A percentile compares a stretch with the other conserved stretches of the same genome.
These are phyloP conservation scores for barley (Hordeum vulgare) DNA, from an alignment of 176 grass and related monocot genomes.

Conservation along the genomic window DNA sequence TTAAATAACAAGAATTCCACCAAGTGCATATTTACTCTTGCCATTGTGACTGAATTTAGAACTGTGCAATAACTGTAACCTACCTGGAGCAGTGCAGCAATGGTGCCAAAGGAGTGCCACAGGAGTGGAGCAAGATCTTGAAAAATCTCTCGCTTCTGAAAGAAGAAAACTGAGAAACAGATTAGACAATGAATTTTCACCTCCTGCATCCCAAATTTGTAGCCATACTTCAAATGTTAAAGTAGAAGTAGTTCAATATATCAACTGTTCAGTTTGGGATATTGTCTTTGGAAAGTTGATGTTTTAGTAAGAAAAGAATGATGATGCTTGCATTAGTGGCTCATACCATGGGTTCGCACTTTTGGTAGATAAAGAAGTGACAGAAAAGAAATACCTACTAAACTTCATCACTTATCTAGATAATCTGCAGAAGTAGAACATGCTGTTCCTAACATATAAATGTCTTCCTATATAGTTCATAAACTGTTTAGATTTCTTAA, in stretches of 20 bases:
- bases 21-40: neutral
- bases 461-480: neutral
- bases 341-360: neutral
- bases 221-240: neutral
- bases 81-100: constrained; percentile 78
- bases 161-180: neutral
- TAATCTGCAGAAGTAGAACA: neutral
- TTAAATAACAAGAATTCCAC: neutral
- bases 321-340: neutral
- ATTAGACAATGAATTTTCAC: constrained; percentile 5
- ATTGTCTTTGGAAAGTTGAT: neutral
- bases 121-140: constrained; percentile 76
- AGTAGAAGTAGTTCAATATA: neutral
- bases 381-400: neutral
- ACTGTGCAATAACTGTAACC: constrained; percentile 9
- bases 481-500: neutral
- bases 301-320: neutral
- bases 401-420: neutral
- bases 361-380: neutral
- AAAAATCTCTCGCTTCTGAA: constrained; percentile 60
- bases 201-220: neutral
- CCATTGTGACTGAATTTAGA: constrained; percentile 1
- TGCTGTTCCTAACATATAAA: neutral
- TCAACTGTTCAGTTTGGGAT: neutral
- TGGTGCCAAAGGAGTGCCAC: constrained; percentile 93